Base-by-base conservation (phyloP, 139 green algal genomes). In the Haematococcus lacustris region DNA sequence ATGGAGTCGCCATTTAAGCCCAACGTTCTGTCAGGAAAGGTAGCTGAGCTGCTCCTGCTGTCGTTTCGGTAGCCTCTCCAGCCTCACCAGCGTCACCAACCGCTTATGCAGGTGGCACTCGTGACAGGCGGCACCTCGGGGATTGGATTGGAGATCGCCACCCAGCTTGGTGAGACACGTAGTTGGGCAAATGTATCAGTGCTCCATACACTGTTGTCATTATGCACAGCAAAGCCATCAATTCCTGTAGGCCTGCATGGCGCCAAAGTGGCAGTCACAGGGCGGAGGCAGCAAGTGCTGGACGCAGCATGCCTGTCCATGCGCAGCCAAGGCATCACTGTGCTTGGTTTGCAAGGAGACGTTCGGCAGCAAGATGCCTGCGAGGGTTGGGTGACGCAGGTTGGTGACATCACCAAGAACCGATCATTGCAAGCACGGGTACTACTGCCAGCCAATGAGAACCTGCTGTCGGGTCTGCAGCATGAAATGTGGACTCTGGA, bases 121-220 rank as follows among this genome's bases (percentile, higher is more conserved):
- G 62, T 97, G 0, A 96, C 92, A 2, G 92, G 92, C 1, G 92
- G 92, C 7, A 88, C 82, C 34, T 93, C 86, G 3, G 92, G 92
- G 47, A 97, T 97, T 25, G 92, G 92, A 1, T 70, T 91, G 23
- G 92, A 96, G 71, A 97, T 97, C 43, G 80, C 87, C 0, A 80
- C 86, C 4, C 91, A 97, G 73, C 86, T 97, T 9, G 91, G 90
- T 94, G 65, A 73, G 85, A 41, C 38, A 38, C 53, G 30, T 9
- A 50, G 23, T 32, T 26, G 33, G 71, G n/a, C n/a, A n/a, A 66
- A 17, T 32, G 26, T 66, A 13, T 13, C 59, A n/a, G 6, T 66
- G 23, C 6, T 66, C 13, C 47, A 57, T 57, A 21, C 47, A 57
- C 47, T 57, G 13, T 13, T 57, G 13, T 28, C 47, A 13, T 57